Percentiles rank a stretch among this genome's conserved stretches.
These are phyloP conservation scores for Henckelia pumila DNA, from an alignment of 257 asterid species.

Conservation along the genomic window DNA sequence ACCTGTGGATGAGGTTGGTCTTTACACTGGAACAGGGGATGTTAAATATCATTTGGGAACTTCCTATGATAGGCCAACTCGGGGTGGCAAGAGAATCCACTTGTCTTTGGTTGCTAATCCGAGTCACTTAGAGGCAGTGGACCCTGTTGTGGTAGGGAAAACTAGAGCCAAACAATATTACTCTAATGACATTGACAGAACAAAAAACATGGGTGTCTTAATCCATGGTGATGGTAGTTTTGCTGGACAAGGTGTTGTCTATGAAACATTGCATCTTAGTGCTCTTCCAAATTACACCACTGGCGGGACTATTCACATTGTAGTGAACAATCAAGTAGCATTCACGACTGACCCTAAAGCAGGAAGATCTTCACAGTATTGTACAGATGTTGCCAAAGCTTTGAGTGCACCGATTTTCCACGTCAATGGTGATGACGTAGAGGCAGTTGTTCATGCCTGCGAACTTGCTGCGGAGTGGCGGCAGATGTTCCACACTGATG, in stretches of 20 bases:
- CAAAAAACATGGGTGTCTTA: slow-evolving; percentile 76
- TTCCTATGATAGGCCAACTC: slow-evolving; percentile 91
- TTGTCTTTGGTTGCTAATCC: slow-evolving; percentile 92
- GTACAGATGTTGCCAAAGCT: slow-evolving; percentile 79
- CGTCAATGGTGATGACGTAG: slow-evolving; percentile 79
- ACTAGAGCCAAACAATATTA: slow-evolving; percentile 89
- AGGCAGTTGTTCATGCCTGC: slow-evolving; percentile 69
- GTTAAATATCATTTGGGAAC: slow-evolving; percentile 95
- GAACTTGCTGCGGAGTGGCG: slow-evolving; percentile 90
- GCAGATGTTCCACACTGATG: slow-evolving; percentile 71
- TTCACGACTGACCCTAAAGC: slow-evolving; percentile 65
- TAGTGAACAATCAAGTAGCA: slow-evolving; percentile 76
- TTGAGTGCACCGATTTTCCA: slow-evolving; percentile 69
- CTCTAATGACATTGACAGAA: slow-evolving; percentile 68
- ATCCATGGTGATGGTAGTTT: slow-evolving; percentile 96
- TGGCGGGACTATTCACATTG: slow-evolving; percentile 79
- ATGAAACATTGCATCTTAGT: slow-evolving; percentile 91
- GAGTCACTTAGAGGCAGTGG: slow-evolving; percentile 96
- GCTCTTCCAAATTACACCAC: slow-evolving; percentile 95
- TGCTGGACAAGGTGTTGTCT: slow-evolving; percentile 97
- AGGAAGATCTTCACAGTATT: slow-evolving; percentile 76
- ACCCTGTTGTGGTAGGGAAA: slow-evolving; percentile 89
- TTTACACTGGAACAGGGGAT: slow-evolving; percentile 92
- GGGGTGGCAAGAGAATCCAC: slow-evolving; percentile 94
- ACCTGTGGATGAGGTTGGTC: slow-evolving; percentile 80